phyloP scores from a whole-genome alignment of 129 eudicot genomes.

The Flaveria robusta region DNA sequence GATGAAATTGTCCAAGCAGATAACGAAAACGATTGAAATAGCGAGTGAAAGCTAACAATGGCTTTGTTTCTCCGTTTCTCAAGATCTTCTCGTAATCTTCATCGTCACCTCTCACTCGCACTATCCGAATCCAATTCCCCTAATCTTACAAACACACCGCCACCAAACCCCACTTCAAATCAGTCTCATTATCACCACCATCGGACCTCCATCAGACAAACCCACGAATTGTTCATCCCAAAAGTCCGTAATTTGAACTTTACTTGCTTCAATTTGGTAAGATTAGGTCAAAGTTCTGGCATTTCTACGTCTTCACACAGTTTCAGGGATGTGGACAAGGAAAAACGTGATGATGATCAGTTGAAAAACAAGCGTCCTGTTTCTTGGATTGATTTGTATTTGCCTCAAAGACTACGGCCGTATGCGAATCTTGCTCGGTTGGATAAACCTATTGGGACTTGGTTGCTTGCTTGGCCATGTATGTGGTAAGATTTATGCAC shows the following conservation, averaged over 20 bases:
- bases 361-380: constrained; percentile 14
- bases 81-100: constrained; percentile 33
- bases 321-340: constrained; percentile 22
- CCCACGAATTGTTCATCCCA: constrained; percentile 1
- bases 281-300: constrained; percentile 37
- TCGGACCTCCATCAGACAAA: constrained; percentile 2
- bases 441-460: constrained; percentile 85
- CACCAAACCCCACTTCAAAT: constrained; percentile 25
- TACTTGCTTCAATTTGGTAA: constrained; percentile 16
- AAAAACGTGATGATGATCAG: constrained; percentile 20
- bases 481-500: constrained; percentile 59
- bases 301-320: constrained; percentile 33
- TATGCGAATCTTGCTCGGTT: constrained; percentile 75
- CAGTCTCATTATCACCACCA: background rate
- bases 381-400: constrained; percentile 83
- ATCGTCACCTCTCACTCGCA: constrained; percentile 22
- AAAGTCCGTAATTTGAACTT: constrained; percentile 19
- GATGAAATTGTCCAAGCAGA: too few species aligned
- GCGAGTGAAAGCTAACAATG: constrained; percentile 15
- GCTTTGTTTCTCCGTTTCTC: constrained; percentile 44
- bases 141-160: constrained; percentile 10
- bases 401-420: constrained; percentile 49
- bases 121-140: constrained; percentile 27
- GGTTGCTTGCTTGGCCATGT: constrained; percentile 97
- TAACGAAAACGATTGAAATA: too few species aligned